Evolutionary conservation across 169 alveolate genomes (phyloP).

Genomic region (Plasmodium inui): DNA sequence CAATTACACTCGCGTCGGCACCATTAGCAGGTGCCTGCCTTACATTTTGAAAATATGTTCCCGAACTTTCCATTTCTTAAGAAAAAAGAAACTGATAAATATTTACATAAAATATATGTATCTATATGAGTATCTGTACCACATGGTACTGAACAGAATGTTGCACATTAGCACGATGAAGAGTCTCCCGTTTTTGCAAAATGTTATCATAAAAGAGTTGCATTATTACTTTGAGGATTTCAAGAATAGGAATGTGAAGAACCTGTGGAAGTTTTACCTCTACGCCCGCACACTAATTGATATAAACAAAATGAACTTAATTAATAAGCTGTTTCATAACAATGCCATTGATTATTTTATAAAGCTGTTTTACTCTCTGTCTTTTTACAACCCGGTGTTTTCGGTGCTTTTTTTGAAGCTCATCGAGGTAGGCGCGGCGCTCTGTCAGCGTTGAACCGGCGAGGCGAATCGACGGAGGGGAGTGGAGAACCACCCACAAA

Average conservation of each 20-base stretch:
- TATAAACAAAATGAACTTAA: constrained; percentile 28
- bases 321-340: constrained; percentile 52
- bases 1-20: constrained; percentile 3
- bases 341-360: constrained; percentile 67
- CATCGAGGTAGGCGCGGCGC: constrained; percentile 7
- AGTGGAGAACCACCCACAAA: not conserved
- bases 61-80: constrained; percentile 16
- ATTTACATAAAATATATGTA: constrained; percentile 63
- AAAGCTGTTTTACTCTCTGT: constrained; percentile 47
- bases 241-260: constrained; percentile 32
- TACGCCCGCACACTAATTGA: constrained; percentile 63
- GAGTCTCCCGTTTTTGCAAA: constrained; percentile 53
- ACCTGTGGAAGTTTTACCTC: constrained; percentile 59
- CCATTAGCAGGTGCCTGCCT: constrained; percentile 31
- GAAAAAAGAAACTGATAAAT: constrained; percentile 28
- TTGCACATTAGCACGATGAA: constrained; percentile 57
- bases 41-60: constrained; percentile 39
- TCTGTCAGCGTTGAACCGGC: not conserved
- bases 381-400: constrained; percentile 54
- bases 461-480: not conserved
- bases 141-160: constrained; percentile 62
- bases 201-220: constrained; percentile 59
- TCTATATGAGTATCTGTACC: constrained; percentile 55
- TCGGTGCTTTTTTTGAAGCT: constrained; percentile 54
- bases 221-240: constrained; percentile 49